Percentiles rank a stretch among this genome's conserved stretches.
Conservation (phyloP, 352 stramenopile genomes). For the Phytophthora constricta region DNA sequence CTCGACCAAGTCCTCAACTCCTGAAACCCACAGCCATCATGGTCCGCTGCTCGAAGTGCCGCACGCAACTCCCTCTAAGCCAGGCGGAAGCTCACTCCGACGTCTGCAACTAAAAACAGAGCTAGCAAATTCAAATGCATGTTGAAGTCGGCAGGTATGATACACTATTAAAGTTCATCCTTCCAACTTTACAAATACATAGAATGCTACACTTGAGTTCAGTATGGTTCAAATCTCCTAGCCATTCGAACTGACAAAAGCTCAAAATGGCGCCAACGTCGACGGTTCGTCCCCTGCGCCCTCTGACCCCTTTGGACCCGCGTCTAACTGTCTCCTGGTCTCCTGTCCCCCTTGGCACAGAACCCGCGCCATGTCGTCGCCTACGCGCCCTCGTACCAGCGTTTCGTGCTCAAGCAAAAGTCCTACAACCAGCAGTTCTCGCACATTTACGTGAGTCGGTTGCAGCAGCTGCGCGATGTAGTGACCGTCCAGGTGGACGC, state of each 20-base stretch:
- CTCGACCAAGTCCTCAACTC: neutral
- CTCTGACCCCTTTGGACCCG: too few relatives aligned
- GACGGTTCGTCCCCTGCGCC: slow-evolving; percentile 20
- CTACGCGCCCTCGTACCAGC: slow-evolving; percentile 55
- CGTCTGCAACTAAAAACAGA: slow-evolving; percentile 41
- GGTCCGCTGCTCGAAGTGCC: slow-evolving; percentile 52
- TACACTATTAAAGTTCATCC: too few relatives aligned
- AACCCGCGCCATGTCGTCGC: slow-evolving; percentile 43
- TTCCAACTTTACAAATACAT: too few relatives aligned
- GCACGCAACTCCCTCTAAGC: slow-evolving; percentile 32
- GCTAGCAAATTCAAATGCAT: too few relatives aligned
- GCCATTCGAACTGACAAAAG: too few relatives aligned
- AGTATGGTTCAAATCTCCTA: neutral
- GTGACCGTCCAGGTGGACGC: slow-evolving; percentile 58
- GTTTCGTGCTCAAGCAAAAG: slow-evolving; percentile 88
- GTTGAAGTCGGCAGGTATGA: slow-evolving; percentile 19
- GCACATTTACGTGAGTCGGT: slow-evolving; percentile 90
- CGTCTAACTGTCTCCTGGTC: slow-evolving; percentile 18
- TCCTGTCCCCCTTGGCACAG: slow-evolving; percentile 31
- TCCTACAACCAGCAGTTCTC: slow-evolving; percentile 90
- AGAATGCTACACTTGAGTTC: neutral
- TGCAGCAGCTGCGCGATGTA: slow-evolving; percentile 71
- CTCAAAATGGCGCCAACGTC: slow-evolving; percentile 41
- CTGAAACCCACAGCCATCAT: slow-evolving; percentile 1
- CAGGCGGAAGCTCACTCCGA: slow-evolving; percentile 50